phyloP scores from a whole-genome alignment of 768 basidiomycete species.

The Naganishia vishniacii region DNA sequence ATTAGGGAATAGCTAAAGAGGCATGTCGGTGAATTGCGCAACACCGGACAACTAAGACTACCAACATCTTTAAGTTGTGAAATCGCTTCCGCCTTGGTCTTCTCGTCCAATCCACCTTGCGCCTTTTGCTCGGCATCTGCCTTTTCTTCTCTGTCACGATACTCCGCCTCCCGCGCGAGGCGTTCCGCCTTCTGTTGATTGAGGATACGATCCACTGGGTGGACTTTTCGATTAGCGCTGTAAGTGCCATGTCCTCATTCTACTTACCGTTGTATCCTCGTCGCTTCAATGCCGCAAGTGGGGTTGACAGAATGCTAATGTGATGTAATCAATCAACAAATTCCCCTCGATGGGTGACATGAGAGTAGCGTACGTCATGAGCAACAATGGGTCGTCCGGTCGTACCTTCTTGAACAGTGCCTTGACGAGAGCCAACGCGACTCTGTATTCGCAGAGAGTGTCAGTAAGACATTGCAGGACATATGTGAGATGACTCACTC shows the following conservation, averaged over 20 bases:
- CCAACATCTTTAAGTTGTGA: constrained; percentile 17
- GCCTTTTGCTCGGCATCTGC: constrained; percentile 12
- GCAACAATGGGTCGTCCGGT: constrained; percentile 77
- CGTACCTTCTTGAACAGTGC: constrained; percentile 70
- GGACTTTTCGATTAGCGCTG: neutral
- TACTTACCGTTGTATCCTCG: constrained; percentile 53
- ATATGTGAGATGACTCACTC: constrained; percentile 59
- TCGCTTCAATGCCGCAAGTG: constrained; percentile 70
- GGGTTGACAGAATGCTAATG: constrained; percentile 70
- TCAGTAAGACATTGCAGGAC: neutral
- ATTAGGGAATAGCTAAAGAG: constrained; percentile 36
- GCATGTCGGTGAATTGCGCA: neutral
- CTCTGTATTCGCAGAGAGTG: constrained; percentile 52
- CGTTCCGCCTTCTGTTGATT: constrained; percentile 70
- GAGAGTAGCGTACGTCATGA: constrained; percentile 69
- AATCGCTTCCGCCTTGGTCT: constrained; percentile 7
- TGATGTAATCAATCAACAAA: neutral
- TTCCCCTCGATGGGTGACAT: too few species aligned
- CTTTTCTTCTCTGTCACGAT: constrained; percentile 29
- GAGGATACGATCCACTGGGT: constrained; percentile 78
- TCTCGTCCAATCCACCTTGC: neutral
- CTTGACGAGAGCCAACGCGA: constrained; percentile 76
- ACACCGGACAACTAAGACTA: too few species aligned
- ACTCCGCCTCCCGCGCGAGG: constrained; percentile 43
- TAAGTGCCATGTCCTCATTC: neutral